phyloP scores from a whole-genome alignment of 75 land plant species.

The Cupressus sempervirens region DNA sequence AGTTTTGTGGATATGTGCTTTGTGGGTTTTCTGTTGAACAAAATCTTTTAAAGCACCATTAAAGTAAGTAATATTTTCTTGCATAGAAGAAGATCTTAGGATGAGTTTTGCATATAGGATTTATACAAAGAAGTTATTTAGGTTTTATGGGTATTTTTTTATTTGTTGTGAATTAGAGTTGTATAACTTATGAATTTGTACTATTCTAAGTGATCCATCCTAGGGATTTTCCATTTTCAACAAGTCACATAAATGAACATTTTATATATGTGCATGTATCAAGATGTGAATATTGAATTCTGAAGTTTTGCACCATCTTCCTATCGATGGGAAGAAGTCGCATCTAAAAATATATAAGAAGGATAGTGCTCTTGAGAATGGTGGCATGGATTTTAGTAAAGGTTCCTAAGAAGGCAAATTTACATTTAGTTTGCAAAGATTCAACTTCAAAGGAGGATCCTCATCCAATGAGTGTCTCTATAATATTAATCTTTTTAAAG shows the following conservation, averaged over 20 bases:
- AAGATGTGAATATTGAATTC: conserved; percentile 9
- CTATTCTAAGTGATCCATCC: not conserved
- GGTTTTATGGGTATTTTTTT: not conserved
- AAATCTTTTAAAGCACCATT: too few species aligned
- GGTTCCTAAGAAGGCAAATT: not conserved
- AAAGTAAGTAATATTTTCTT: not conserved
- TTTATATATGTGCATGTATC: not conserved
- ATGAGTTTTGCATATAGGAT: not conserved
- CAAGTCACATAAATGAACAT: not conserved
- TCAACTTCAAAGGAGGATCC: conserved; percentile 8
- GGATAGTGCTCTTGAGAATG: conserved; percentile 1
- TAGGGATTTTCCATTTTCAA: not conserved
- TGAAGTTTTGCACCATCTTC: conserved; percentile 5
- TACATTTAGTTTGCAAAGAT: not conserved
- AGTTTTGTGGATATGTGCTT: not conserved
- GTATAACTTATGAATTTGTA: too few species aligned
- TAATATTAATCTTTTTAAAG: not conserved
- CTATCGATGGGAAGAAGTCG: not conserved
- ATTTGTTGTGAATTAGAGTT: not conserved
- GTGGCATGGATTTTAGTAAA: conserved; percentile 1
- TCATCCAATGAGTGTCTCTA: not conserved
- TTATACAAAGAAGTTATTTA: not conserved
- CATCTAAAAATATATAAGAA: conserved; percentile 6
- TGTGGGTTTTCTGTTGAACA: not conserved
- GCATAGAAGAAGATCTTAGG: not conserved